Evolutionary conservation across 2,329 filamentous ascomycete species (phyloP).

Genomic region (Hypomyces rosellus): DNA sequence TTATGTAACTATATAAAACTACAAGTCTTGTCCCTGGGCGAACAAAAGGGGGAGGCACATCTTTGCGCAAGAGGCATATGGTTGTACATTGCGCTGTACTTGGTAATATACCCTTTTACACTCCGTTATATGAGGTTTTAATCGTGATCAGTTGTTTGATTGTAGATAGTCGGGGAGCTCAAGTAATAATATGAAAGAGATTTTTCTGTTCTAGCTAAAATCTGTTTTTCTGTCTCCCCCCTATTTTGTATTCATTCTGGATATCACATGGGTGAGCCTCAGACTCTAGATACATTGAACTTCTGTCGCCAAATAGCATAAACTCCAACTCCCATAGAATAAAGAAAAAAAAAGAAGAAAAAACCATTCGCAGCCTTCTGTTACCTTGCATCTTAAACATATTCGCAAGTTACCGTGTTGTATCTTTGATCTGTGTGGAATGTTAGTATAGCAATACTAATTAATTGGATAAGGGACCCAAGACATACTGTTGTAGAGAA

Average conservation of each 20-base stretch:
- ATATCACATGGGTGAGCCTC: background rate
- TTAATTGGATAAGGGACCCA: background rate
- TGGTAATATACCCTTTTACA: too few relatives aligned
- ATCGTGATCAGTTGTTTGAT: too few relatives aligned
- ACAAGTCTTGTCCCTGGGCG: background rate
- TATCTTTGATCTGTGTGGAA: slow-evolving; percentile 29
- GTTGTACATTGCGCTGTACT: background rate
- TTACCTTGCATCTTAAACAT: slow-evolving; percentile 25
- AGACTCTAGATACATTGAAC: too few relatives aligned
- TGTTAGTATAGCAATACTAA: slow-evolving; percentile 14
- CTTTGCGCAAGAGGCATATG: background rate
- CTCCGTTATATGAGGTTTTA: too few relatives aligned
- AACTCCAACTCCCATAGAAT: background rate
- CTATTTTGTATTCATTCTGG: background rate
- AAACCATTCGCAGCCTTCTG: background rate
- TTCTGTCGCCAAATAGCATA: background rate
- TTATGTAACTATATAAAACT: background rate
- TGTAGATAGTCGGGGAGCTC: too few relatives aligned
- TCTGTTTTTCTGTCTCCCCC: too few relatives aligned
- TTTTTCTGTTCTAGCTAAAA: too few relatives aligned
- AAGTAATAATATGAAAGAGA: too few relatives aligned
- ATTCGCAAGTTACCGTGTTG: slow-evolving; percentile 36
- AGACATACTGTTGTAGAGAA: slow-evolving; percentile 35
- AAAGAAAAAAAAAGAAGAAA: background rate
- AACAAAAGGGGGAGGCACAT: background rate